Base-by-base conservation (phyloP, 1,284 basidiomycete genomes). In the Meira nashicola region DNA sequence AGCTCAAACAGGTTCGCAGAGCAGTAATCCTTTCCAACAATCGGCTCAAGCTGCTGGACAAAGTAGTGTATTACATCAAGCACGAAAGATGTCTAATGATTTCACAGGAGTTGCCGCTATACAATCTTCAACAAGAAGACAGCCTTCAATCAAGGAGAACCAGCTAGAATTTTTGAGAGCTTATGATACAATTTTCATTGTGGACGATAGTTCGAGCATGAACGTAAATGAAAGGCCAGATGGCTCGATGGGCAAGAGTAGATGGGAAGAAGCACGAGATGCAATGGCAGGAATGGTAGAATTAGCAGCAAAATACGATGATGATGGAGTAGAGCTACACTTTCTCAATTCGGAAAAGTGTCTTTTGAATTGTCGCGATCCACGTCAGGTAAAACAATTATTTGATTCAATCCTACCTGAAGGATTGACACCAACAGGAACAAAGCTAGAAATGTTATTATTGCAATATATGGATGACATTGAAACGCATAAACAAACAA, bases 181-280 rank as follows among this genome's bases (percentile, higher is more conserved):
- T 2, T 68, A 54, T 19, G 63, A 71, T 57, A 67, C 64, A 9
- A 58, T 71, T 44, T 59, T 73, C 39, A 58, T 73, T 15, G 56
- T 71, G 11, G 70, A 73, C 55, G 70, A 73, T 44, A 55, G 50
- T 11, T 62, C 62, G 3, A 61, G 57, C 11, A 73, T 73, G 70
- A 38, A 68, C 9, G 52, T 63, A 23, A 62, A 64, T 39, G 55
- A 62, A 19, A 52, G 39, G 40, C 61, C 57, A 14, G 63, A 65
- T 49, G 63, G 63, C 15, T 52, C 54, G 1, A 63, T 63, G 6
- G 64, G 62, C 2, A 48, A 46, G 33, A 39, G 28, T 14, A 47
- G 60, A 1, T 71, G 69, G 70, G 58, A 58, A 38, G 64, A 73
- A 58, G 62, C 63, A 37, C 52, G 64, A 39, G 58, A 64, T 46